A percentile compares a stretch with the other conserved stretches of the same genome.
phyloP scores from a whole-genome alignment of 2,329 filamentous ascomycete genomes.

The Cladosporium oxysporum region DNA sequence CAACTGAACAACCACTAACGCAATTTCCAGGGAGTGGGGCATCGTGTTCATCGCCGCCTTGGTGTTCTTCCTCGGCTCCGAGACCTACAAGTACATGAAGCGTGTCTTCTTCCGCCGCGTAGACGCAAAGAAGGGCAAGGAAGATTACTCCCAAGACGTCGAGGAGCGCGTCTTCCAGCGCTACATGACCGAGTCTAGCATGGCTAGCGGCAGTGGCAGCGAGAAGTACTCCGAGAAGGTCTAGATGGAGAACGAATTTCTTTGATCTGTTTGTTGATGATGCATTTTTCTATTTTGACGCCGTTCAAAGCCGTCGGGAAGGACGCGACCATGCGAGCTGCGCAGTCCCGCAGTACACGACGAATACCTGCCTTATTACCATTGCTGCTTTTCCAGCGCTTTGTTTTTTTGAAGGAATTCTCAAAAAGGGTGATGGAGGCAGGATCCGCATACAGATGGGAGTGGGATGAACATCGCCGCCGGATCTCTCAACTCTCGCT shows the following conservation, averaged over 20 bases:
- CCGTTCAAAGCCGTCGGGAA: background rate
- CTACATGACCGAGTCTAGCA: conserved; percentile 20
- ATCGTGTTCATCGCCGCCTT: conserved; percentile 63
- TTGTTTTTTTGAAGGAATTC: conserved; percentile 2
- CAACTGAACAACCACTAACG: background rate
- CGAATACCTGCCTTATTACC: background rate
- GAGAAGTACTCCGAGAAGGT: conserved; percentile 17
- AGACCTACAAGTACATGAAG: conserved; percentile 69
- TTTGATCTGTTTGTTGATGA: conserved; percentile 2
- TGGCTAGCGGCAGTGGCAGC: conserved; percentile 15
- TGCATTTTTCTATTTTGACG: background rate
- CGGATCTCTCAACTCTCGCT: background rate
- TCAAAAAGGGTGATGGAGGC: background rate
- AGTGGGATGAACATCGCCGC: background rate
- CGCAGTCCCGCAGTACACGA: background rate
- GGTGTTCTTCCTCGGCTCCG: conserved; percentile 65
- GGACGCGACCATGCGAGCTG: background rate
- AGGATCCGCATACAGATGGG: background rate
- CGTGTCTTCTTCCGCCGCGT: conserved; percentile 38
- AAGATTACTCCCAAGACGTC: conserved; percentile 17
- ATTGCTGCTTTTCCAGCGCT: background rate
- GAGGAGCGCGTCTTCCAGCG: conserved; percentile 20
- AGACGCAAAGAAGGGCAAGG: conserved; percentile 19
- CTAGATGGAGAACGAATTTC: background rate
- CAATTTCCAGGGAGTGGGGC: conserved; percentile 57